Evolutionary conservation across 2,329 filamentous ascomycete species (phyloP).

Genomic region (Ambrosiella xylebori): DNA sequence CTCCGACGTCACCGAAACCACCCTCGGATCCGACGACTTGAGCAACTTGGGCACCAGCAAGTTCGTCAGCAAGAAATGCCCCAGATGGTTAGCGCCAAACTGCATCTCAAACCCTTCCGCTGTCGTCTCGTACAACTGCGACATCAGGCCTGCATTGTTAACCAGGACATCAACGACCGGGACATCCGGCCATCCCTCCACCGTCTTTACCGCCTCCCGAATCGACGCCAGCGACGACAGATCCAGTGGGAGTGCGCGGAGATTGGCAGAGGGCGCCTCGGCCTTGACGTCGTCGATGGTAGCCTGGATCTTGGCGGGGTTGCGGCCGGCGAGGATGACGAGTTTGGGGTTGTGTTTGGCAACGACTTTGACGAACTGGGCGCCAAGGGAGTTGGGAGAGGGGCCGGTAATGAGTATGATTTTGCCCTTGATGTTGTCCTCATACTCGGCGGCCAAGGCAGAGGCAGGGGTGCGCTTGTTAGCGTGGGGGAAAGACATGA

Average conservation of each 20-base stretch:
- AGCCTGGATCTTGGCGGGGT: not conserved
- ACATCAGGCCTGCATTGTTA: constrained; percentile 27
- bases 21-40: constrained; percentile 14
- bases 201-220: constrained; percentile 19
- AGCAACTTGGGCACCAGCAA: constrained; percentile 17
- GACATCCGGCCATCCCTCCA: constrained; percentile 6
- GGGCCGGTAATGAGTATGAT: constrained; percentile 26
- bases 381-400: constrained; percentile 23
- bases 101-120: constrained; percentile 27
- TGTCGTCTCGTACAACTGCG: constrained; percentile 18
- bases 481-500: not conserved
- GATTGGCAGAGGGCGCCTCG: not conserved
- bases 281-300: constrained; percentile 11
- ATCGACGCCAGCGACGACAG: constrained; percentile 23
- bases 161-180: constrained; percentile 22
- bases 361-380: constrained; percentile 21
- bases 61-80: constrained; percentile 30
- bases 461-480: not conserved
- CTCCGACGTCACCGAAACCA: constrained; percentile 25
- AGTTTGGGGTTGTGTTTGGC: constrained; percentile 23
- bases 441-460: not conserved
- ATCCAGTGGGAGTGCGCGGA: constrained; percentile 18
- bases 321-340: constrained; percentile 1
- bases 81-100: constrained; percentile 29
- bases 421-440: constrained; percentile 6